Conservation (phyloP, 257 asterid species). For the Osmanthus fragrans region DNA sequence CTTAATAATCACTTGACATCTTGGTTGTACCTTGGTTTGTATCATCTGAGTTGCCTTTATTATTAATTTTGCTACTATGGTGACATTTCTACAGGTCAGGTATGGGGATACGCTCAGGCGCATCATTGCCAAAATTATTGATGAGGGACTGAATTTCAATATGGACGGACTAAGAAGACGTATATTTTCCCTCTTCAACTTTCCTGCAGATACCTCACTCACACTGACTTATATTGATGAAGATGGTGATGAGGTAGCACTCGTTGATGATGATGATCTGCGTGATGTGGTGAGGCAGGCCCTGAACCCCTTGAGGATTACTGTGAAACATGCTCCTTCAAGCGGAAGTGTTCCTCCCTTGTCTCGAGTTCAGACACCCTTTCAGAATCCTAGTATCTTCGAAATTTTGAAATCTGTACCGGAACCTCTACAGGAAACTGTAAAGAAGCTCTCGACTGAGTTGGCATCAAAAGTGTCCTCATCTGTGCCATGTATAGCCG, state of each 20-base stretch:
- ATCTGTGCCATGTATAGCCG: slow-evolving; percentile 45
- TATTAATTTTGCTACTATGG: neutral
- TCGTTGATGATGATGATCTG: slow-evolving; percentile 84
- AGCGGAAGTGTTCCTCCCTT: slow-evolving; percentile 47
- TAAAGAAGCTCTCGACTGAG: slow-evolving; percentile 47
- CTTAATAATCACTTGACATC: neutral
- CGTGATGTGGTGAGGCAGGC: slow-evolving; percentile 66
- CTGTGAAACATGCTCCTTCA: slow-evolving; percentile 40
- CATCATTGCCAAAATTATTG: slow-evolving; percentile 49
- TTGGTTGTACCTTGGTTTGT: neutral
- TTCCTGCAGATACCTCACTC: slow-evolving; percentile 52
- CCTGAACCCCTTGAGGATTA: slow-evolving; percentile 72
- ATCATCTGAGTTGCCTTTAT: neutral
- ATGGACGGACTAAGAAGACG: slow-evolving; percentile 61
- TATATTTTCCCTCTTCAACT: slow-evolving; percentile 58
- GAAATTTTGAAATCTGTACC: slow-evolving; percentile 52
- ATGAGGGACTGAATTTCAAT: slow-evolving; percentile 41
- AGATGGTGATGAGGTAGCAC: slow-evolving; percentile 71
- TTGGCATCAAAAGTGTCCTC: slow-evolving; percentile 43
- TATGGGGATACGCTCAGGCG: slow-evolving; percentile 76
- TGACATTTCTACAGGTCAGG: slow-evolving; percentile 59
- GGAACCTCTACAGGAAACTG: slow-evolving; percentile 50
- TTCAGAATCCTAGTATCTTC: slow-evolving; percentile 35
- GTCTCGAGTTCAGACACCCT: slow-evolving; percentile 34
- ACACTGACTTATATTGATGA: slow-evolving; percentile 76